Conservation (phyloP, 345 rosid species). For the Streptanthus diversifolius region DNA sequence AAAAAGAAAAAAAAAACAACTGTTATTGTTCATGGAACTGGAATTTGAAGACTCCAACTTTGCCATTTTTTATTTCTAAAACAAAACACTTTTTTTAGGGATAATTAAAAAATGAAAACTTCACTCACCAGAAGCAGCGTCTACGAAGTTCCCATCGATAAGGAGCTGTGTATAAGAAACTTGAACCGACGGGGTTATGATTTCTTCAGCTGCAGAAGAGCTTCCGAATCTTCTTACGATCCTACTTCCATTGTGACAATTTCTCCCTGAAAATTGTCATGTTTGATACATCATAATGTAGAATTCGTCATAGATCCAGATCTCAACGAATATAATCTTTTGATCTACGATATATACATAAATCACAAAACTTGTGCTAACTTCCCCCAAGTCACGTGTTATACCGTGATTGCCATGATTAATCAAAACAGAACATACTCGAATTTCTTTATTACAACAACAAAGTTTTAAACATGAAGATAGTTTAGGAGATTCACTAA, state of each 20-base stretch:
- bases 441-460: background rate
- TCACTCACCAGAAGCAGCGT: constrained; percentile 78
- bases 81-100: background rate
- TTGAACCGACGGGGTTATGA: constrained; percentile 62
- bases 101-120: constrained; percentile 1
- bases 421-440: background rate
- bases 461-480: background rate
- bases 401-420: background rate
- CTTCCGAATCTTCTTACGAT: constrained; percentile 50
- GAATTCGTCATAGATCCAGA: background rate
- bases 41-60: background rate
- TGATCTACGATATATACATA: background rate
- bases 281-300: background rate
- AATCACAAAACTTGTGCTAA: background rate
- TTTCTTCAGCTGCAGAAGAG: constrained; percentile 64
- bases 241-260: constrained; percentile 29
- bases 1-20: background rate
- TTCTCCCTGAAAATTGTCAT: constrained; percentile 40
- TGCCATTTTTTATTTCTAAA: background rate
- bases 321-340: background rate
- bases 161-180: constrained; percentile 63
- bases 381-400: background rate
- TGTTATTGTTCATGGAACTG: background rate
- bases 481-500: background rate
- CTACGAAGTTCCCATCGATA: constrained; percentile 78